These are phyloP conservation scores for Fusarium anthophilum DNA, from an alignment of 2,329 filamentous ascomycete genomes.

Conservation along the genomic window DNA sequence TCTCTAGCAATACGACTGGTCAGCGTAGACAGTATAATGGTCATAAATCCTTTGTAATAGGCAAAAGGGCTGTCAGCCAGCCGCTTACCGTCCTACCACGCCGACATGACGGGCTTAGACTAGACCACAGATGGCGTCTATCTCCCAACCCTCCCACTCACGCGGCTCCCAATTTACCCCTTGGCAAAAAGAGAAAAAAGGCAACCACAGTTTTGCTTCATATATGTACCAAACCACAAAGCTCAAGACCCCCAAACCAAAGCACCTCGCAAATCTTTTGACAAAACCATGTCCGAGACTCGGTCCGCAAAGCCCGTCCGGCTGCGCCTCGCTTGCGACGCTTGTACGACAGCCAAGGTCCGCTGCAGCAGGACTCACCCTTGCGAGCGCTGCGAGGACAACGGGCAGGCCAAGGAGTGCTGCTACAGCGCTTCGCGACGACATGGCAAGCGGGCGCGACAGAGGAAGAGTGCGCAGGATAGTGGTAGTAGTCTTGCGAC, in stretches of 20 bases:
- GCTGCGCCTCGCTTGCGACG: constrained; percentile 27
- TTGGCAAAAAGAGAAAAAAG: neutral
- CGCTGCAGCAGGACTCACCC: constrained; percentile 31
- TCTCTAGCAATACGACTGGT: neutral
- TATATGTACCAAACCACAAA: constrained; percentile 5
- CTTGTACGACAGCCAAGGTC: constrained; percentile 32
- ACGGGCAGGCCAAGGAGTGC: constrained; percentile 15
- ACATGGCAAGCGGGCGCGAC: constrained; percentile 21
- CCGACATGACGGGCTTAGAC: constrained; percentile 16
- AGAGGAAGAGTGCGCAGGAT: constrained; percentile 2
- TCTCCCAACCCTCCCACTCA: neutral
- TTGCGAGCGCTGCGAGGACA: constrained; percentile 28
- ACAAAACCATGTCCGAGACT: constrained; percentile 4
- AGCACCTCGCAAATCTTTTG: neutral
- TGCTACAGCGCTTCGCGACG: constrained; percentile 17
- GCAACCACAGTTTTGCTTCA: neutral
- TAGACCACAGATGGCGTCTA: neutral
- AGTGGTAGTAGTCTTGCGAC: neutral
- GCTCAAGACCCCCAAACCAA: neutral
- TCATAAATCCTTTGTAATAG: neutral
- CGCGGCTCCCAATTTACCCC: neutral
- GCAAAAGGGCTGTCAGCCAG: constrained; percentile 2
- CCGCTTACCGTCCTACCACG: constrained; percentile 22
- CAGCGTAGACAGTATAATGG: neutral
- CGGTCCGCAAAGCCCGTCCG: constrained; percentile 19